phyloP scores from a whole-genome alignment of 2,329 filamentous ascomycete genomes.

The Cordyceps fumosorosea region DNA sequence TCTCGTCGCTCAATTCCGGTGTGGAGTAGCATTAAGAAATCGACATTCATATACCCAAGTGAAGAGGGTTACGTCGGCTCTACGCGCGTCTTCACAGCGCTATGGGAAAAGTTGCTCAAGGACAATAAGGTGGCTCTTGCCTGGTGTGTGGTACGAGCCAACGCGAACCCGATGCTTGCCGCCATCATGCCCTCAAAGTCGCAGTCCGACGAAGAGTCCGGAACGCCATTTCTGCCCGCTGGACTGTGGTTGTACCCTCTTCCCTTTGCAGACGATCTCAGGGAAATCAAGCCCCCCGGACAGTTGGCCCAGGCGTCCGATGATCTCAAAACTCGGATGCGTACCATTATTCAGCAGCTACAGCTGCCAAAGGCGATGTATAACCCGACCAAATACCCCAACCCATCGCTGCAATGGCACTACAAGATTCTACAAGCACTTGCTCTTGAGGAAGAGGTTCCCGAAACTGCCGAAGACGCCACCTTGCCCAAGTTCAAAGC shows the following conservation, averaged over 20 bases:
- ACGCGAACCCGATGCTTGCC: slow-evolving; percentile 71
- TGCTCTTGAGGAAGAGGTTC: slow-evolving; percentile 85
- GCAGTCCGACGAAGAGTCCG: slow-evolving; percentile 55
- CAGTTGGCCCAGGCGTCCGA: slow-evolving; percentile 54
- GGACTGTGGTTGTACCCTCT: slow-evolving; percentile 86
- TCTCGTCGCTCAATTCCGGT: slow-evolving; percentile 64
- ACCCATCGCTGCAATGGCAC: slow-evolving; percentile 92
- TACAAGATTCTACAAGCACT: slow-evolving; percentile 89
- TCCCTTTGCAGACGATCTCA: slow-evolving; percentile 83
- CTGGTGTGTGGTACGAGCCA: slow-evolving; percentile 81
- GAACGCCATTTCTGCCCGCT: slow-evolving; percentile 65
- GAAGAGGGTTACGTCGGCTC: slow-evolving; percentile 88
- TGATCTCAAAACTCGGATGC: slow-evolving; percentile 72
- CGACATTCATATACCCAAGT: slow-evolving; percentile 88
- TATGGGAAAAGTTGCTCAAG: slow-evolving; percentile 79
- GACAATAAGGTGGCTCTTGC: slow-evolving; percentile 77
- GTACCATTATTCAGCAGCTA: slow-evolving; percentile 72
- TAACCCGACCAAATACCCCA: slow-evolving; percentile 81
- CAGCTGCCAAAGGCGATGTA: slow-evolving; percentile 83
- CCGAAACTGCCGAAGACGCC: slow-evolving; percentile 65
- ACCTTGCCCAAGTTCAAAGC: slow-evolving; percentile 80
- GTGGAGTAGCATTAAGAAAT: slow-evolving; percentile 82
- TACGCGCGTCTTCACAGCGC: slow-evolving; percentile 82
- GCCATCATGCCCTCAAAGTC: slow-evolving; percentile 74
- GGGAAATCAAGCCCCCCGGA: slow-evolving; percentile 60